Evolutionary conservation across 176 grass and related monocot species (phyloP), one percentile per base, ranked within the genome.

Genomic region (Ananas comosus): DNA sequence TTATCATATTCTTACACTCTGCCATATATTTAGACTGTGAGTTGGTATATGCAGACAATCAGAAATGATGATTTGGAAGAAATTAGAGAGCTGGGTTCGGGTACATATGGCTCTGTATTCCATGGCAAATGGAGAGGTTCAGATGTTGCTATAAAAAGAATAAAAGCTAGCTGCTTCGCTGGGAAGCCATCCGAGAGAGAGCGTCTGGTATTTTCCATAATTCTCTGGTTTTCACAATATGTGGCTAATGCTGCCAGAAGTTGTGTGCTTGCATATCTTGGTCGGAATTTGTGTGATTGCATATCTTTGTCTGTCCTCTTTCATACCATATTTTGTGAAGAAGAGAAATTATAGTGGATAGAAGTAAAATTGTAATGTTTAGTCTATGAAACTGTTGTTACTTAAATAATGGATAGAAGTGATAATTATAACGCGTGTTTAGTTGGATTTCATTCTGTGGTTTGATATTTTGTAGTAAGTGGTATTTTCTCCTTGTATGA

Each of bases 61-160:
- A 80, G 80, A 68, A 93, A 93, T 78, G 94, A 93, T 69, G 94
- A 99, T 85, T 85, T 99, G 77, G 94, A 99, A 74, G 94, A 99
- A 82, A 86, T 99, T 85, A 92, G 74, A 82, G 87, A 93, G 65
- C 80, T 99, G 63, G 94, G 94, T 76, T 85, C 84, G 58, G 94
- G 94, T 70, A 93, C 89, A 52, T 99, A 93, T 80, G 94, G 94
- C n/a, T 23, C 94, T 6, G 94, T 99, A 14, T 99, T 67, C 69
- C 82, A 99, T 92, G 94, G 89, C 56, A 99, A 99, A 83, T 99
- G 94, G 94, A 92, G 80, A 67, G 94, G 94, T 68, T 99, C 89
- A 58, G 94, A 99, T 70, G 89, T 99, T 73, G 94, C 94, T 23
- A 86, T 99, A 75, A 99, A 99, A 88, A 92, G 86, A 88, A 99